A percentile compares a stretch with the other conserved stretches of the same genome.
Evolutionary conservation across 176 grass and related monocot species (phyloP).

Genomic region (Ananas comosus): DNA sequence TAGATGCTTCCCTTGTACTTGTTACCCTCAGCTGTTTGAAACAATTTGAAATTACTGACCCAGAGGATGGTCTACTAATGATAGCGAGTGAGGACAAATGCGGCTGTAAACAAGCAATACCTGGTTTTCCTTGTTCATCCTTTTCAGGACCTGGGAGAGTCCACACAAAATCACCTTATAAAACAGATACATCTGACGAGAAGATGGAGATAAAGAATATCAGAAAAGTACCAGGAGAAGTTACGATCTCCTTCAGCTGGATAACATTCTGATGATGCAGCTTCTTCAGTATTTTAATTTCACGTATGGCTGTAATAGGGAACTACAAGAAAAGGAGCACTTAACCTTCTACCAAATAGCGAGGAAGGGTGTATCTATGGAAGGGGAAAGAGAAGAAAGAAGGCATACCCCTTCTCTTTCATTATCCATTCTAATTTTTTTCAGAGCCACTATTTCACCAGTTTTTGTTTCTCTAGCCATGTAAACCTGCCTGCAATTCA

Average conservation of each 20-base stretch:
- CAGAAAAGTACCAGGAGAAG: constrained; percentile 52
- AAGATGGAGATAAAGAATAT: constrained; percentile 9
- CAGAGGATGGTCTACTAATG: not conserved
- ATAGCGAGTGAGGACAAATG: not conserved
- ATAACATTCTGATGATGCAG: constrained; percentile 86
- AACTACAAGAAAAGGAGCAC: constrained; percentile 44
- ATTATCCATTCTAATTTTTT: constrained; percentile 97
- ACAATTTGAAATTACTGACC: not conserved
- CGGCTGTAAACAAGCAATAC: constrained; percentile 20
- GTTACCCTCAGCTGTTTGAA: constrained; percentile 38
- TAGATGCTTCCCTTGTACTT: constrained; percentile 84
- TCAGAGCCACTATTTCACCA: constrained; percentile 78
- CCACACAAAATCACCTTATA: constrained; percentile 4
- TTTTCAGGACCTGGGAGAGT: constrained; percentile 61
- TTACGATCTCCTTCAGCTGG: constrained; percentile 91
- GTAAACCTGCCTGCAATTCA: constrained; percentile 55
- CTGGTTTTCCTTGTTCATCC: constrained; percentile 84
- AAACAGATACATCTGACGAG: constrained; percentile 19
- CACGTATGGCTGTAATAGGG: constrained; percentile 77
- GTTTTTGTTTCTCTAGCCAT: constrained; percentile 84
- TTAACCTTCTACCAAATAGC: constrained; percentile 6
- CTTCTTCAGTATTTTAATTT: constrained; percentile 97
- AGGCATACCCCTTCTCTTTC: constrained; percentile 74
- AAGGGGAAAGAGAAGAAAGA: not conserved
- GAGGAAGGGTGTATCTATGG: constrained; percentile 6